Base-by-base conservation (phyloP, 805 yeast genomes). In the Candida krabiensis region DNA sequence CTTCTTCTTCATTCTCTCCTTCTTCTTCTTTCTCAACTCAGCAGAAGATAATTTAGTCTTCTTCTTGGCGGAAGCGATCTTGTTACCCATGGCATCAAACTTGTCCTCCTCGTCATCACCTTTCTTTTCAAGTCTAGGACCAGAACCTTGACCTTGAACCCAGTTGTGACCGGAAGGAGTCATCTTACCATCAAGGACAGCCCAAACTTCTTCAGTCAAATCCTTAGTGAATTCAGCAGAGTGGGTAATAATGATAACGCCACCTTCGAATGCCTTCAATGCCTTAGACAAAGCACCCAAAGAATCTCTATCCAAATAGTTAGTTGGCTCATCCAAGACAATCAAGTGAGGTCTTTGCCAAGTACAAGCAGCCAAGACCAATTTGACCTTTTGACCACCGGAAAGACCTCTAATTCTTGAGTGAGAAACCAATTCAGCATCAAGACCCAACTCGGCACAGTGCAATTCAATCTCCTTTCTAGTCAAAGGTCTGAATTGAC, bases 1-100 rank as follows among this genome's bases (percentile, higher is more conserved):
- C 97, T 91, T 93, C 95, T 91, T 93, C 86, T 86, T 88, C 98
- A 93, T 90, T 84, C 99, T 89, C 79, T 93, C 99, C 96, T 93
- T 93, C 97, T 93, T 93, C 96, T 93, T 93, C 96, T 93, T 93
- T 84, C 99, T 88, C 71, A 91, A 79, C 75, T 93, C 99, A 56
- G 99, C 97, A 69, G 98, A 89, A 58, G 97, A 86, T 67, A 93
- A 80, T 86, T 93, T 93, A 73, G 80, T 79, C 83, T 86, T 90
- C 95, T 93, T 93, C 86, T 89, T 87, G 70, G 78, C 87, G 69
- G 86, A 75, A 64, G 88, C 90, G 73, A 93, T 82, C 95, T 93
- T 93, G 96, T 93, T 93, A 80, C 99, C 99, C 95, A 93, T 88
- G 65, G 98, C 99, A 77, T 93, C 99, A 78, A 93, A 91, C 77